Evolutionary conservation across 805 yeast species (phyloP), one percentile per base, ranked within the genome.

Genomic region (Saccharomycopsis capsularis): DNA sequence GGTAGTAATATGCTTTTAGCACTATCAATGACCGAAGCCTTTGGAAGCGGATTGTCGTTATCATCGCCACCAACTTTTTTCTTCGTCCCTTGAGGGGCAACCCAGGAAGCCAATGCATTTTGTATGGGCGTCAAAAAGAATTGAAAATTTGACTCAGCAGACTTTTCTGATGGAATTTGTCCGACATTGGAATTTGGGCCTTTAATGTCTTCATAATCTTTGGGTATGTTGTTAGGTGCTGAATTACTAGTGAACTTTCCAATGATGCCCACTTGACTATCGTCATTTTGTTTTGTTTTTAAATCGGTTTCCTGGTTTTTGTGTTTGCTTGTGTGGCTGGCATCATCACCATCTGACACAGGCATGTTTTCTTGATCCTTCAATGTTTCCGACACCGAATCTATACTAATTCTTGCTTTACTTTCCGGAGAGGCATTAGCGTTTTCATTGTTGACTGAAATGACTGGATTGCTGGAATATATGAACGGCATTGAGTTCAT

Each of bases 1-100:
- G 91, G 93, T 3, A 84, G 60, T 1, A 85, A 62, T 7, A 84
- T 71, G 2, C 81, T 73, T 2, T 82, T 71, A 0, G 88, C 88
- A 2, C 90, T 79, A 48, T 82, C 82, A 18, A 85, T 66, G 48
- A 85, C 74, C 0, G 89, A 81, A 0, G 85, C 68, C 56, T 78
- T 81, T 0, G 90, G 93, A 9, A 83, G 62, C 3, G 60, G 58
- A 13, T 61, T 54, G 18, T 52, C 48, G 2, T 52, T 47, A 22
- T 48, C 48, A 44, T 45, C 30, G 6, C 49, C 55, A 3, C 59
- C 51, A 6, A 41, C 44, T 32, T 54, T 47, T 39, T 3, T 40
- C 47, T 38, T 56, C 3, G 40, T 21, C 21, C 44, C 53, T 53
- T 55, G 59, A 3, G 63, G 66, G 21, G 70, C 70, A 1, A 74